Evolutionary conservation across 1,284 basidiomycete species (phyloP), one percentile per base, ranked within the genome.

Genomic region (Ceratobasidium sp.): DNA sequence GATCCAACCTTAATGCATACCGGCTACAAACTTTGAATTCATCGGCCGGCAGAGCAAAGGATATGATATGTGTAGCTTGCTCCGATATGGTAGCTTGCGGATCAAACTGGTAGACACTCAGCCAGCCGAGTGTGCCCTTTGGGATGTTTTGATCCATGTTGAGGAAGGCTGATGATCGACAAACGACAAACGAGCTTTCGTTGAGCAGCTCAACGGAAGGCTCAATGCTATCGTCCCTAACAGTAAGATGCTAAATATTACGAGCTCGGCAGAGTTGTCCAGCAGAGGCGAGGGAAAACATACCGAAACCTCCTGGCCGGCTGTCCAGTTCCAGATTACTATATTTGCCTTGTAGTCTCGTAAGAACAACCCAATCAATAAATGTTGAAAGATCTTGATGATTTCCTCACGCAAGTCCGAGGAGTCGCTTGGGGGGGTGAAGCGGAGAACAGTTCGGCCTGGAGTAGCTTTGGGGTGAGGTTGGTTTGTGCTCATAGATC

Each of bases 251-350:
- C 64, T 69, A 14, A 3, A 44, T n/a, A 33, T 6, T n/a, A 38
- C 33, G 4, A 12, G 20, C 27, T 54, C 7, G 27, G 35, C 18
- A 38, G 35, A 2, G n/a, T 18, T 41, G 20, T 10, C 33, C 2
- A 10, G 27, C 14, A 14, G 5, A 18, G n/a, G 4, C 23, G 27
- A 30, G 5, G 6, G 23, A 7, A 16, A 41, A 44, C 71, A 33
- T 33, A 74, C 71, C 18, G 48, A 74, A 23, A 74, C 12, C 35
- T 52, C 23, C 7, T 38, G 59, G 5, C 71, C 71, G 2, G 48
- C 65, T 12, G 27, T 64, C 71, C 71, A 74, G 33, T 74, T 33
- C 71, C 71, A 74, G 18, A 74, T 55, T 16, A 54, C 38, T 8
- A 57, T 8, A 46, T 38, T 23, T 4, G 12, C 6, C 8, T 6